Evolutionary conservation across 2,329 filamentous ascomycete genomes (phyloP).

Genomic region (Aspergillus latus): DNA sequence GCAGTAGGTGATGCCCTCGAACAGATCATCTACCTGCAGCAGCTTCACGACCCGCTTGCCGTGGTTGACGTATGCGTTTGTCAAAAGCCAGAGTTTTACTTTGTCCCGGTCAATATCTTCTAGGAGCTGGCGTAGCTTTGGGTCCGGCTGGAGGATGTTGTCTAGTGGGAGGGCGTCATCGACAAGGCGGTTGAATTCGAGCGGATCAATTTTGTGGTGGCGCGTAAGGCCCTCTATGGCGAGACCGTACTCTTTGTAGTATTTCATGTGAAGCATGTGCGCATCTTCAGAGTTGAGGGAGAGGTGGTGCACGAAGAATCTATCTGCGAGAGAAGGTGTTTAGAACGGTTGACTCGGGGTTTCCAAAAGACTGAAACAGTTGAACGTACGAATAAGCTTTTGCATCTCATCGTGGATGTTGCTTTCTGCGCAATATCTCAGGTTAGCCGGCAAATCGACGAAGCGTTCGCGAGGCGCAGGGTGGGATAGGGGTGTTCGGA

Average conservation of each 20-base stretch:
- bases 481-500: constrained; percentile 41
- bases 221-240: constrained; percentile 92
- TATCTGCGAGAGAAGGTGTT: constrained; percentile 41
- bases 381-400: constrained; percentile 63
- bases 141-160: constrained; percentile 75
- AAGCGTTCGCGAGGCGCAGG: not conserved
- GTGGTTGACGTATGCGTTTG: constrained; percentile 92
- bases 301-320: constrained; percentile 68
- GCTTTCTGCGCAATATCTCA: constrained; percentile 52
- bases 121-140: constrained; percentile 71
- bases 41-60: constrained; percentile 78
- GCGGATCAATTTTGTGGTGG: constrained; percentile 90
- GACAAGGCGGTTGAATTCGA: constrained; percentile 92
- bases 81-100: constrained; percentile 89
- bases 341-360: not conserved
- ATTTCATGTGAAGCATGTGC: constrained; percentile 80
- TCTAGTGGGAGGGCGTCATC: constrained; percentile 93
- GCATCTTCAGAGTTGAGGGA: constrained; percentile 74
- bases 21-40: constrained; percentile 79
- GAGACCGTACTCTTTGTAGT: constrained; percentile 95
- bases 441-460: not conserved
- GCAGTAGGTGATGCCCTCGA: constrained; percentile 93
- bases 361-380: not conserved
- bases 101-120: constrained; percentile 79
- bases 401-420: constrained; percentile 89